Evolutionary conservation across 495 filamentous ascomycete genomes (phyloP).

Genomic region (Lophiotrema nucula): DNA sequence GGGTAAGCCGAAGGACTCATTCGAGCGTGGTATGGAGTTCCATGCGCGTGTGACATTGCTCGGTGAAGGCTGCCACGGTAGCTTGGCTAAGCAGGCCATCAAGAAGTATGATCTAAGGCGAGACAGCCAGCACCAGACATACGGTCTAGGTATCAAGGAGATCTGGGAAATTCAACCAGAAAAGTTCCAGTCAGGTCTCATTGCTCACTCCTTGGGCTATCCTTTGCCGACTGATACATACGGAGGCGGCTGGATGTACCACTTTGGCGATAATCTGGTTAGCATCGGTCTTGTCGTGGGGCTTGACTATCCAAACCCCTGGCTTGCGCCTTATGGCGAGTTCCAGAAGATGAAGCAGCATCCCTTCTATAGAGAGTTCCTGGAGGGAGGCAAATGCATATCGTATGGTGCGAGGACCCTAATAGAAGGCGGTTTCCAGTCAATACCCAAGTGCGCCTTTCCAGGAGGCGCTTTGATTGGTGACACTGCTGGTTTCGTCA

Average conservation of each 20-base stretch:
- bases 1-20: conserved; percentile 84
- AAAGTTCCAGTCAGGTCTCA: conserved; percentile 83
- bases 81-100: conserved; percentile 89
- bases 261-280: conserved; percentile 97
- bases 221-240: conserved; percentile 87
- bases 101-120: conserved; percentile 91
- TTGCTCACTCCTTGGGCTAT: conserved; percentile 91
- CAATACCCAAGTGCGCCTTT: conserved; percentile 93
- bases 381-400: conserved; percentile 95
- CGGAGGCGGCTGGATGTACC: conserved; percentile 97
- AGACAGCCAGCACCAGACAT: conserved; percentile 90
- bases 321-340: conserved; percentile 91
- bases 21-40: conserved; percentile 98
- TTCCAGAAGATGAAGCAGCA: conserved; percentile 99
- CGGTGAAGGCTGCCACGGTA: conserved; percentile 94
- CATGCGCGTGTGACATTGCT: conserved; percentile 92
- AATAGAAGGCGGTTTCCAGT: conserved; percentile 96
- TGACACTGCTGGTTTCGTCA: conserved; percentile 94
- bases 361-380: conserved; percentile 73
- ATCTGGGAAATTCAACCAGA: conserved; percentile 95
- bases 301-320: conserved; percentile 94
- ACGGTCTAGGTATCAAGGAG: conserved; percentile 91
- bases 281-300: conserved; percentile 91
- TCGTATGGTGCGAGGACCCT: conserved; percentile 93
- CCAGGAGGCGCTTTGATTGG: conserved; percentile 95